Conservation (phyloP, 208 protist genomes). For the Zelonia costaricensis region DNA sequence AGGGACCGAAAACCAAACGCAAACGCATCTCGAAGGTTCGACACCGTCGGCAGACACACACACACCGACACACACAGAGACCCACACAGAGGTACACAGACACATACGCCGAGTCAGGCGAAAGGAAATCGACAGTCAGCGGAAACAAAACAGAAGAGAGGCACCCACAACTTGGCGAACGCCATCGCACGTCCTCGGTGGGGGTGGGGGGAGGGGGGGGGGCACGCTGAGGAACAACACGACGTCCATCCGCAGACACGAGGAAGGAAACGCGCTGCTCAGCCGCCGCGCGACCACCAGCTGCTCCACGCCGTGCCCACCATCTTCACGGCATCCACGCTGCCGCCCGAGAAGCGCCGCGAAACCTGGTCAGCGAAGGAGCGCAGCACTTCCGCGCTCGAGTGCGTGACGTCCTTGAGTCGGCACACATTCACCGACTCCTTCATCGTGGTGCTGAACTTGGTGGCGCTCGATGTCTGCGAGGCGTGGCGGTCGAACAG, state of each 20-base stretch:
- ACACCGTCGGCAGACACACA: not conserved
- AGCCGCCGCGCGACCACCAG: conserved; percentile 18
- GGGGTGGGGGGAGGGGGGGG: not conserved
- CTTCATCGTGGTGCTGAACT: conserved; percentile 49
- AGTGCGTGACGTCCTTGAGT: conserved; percentile 58
- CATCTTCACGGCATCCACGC: conserved; percentile 31
- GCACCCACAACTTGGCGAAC: no score
- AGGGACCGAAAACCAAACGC: not conserved
- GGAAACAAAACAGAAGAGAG: no score
- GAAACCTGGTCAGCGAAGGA: conserved; percentile 40
- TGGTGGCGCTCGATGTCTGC: conserved; percentile 26
- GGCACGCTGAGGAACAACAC: not conserved
- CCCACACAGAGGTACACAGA: not conserved
- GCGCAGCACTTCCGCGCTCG: conserved; percentile 34
- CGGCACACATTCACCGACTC: conserved; percentile 57
- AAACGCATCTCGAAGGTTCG: not conserved
- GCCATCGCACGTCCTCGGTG: no score
- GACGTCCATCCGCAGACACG: not conserved
- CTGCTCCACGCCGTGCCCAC: conserved; percentile 25
- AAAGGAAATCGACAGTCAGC: not conserved
- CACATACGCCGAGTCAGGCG: not conserved
- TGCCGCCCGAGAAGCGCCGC: conserved; percentile 23
- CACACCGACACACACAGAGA: not conserved
- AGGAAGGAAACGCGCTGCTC: not conserved
- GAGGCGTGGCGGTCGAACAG: conserved; percentile 52